Conservation (phyloP, 73 alveolate species). For the Blepharisma stoltei region DNA sequence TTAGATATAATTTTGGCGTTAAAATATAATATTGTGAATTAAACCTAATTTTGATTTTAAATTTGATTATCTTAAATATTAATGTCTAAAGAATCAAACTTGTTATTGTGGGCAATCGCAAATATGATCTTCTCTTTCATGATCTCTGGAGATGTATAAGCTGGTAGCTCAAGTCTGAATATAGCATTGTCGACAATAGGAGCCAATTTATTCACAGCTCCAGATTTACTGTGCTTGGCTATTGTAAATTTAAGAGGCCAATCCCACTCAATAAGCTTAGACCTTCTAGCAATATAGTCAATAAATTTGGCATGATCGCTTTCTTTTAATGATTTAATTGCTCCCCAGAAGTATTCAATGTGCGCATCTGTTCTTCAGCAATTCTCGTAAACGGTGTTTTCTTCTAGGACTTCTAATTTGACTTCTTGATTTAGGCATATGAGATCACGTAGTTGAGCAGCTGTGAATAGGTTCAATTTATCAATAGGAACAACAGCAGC, state of each 20-base stretch:
- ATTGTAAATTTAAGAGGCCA: constrained; percentile 48
- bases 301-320: constrained; percentile 69
- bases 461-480: constrained; percentile 54
- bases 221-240: constrained; percentile 40
- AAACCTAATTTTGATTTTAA: too few species aligned
- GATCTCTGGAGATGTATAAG: constrained; percentile 66
- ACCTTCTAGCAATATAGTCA: constrained; percentile 88
- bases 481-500: constrained; percentile 66
- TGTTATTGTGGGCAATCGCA: too few species aligned
- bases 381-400: constrained; percentile 75
- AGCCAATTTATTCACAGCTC: constrained; percentile 54
- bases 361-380: constrained; percentile 59
- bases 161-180: constrained; percentile 73
- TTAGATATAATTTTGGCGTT: too few species aligned
- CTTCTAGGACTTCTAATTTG: constrained; percentile 72
- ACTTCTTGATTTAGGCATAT: constrained; percentile 82
- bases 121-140: constrained; percentile 64
- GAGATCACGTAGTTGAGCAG: constrained; percentile 79
- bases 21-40: too few species aligned
- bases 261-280: constrained; percentile 67
- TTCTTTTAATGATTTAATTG: constrained; percentile 54
- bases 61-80: too few species aligned
- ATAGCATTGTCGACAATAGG: constrained; percentile 84
- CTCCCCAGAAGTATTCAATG: constrained; percentile 73
- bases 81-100: too few species aligned